Evolutionary conservation across 306 rosid species (phyloP).

Genomic region (Vigna mungo): DNA sequence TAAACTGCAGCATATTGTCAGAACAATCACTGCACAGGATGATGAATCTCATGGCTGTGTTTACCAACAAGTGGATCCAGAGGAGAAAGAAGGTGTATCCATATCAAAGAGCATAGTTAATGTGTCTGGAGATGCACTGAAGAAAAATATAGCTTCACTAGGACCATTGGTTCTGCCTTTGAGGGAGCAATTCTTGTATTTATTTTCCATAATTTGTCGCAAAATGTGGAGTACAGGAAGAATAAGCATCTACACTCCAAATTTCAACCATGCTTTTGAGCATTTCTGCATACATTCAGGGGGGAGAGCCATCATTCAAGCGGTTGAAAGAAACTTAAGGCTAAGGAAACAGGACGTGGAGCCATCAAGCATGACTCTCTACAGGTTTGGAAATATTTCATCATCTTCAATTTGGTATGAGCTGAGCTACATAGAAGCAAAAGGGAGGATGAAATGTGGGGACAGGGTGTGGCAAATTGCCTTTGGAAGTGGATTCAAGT

Average conservation of each 20-base stretch:
- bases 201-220: constrained; percentile 40
- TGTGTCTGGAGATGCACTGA: constrained; percentile 63
- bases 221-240: constrained; percentile 43
- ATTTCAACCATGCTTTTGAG: constrained; percentile 62
- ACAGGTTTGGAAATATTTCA: constrained; percentile 69
- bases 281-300: constrained; percentile 76
- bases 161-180: constrained; percentile 67
- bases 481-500: constrained; percentile 71
- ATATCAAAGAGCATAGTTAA: constrained; percentile 58
- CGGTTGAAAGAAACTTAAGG: constrained; percentile 50
- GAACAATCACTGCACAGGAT: constrained; percentile 68
- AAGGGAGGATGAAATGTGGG: constrained; percentile 62
- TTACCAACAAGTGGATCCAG: constrained; percentile 54
- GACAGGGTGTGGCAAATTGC: constrained; percentile 76
- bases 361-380: constrained; percentile 63
- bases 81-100: constrained; percentile 51
- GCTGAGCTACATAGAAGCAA: constrained; percentile 68
- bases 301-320: constrained; percentile 61
- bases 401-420: constrained; percentile 75
- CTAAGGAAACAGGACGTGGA: constrained; percentile 54
- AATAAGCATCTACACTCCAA: constrained; percentile 50
- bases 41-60: constrained; percentile 60
- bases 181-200: constrained; percentile 54
- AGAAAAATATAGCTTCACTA: constrained; percentile 53
- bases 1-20: constrained; percentile 53